Evolutionary conservation across 768 basidiomycete species (phyloP), one percentile per base, ranked within the genome.

Genomic region (Termitomyces sp.): DNA sequence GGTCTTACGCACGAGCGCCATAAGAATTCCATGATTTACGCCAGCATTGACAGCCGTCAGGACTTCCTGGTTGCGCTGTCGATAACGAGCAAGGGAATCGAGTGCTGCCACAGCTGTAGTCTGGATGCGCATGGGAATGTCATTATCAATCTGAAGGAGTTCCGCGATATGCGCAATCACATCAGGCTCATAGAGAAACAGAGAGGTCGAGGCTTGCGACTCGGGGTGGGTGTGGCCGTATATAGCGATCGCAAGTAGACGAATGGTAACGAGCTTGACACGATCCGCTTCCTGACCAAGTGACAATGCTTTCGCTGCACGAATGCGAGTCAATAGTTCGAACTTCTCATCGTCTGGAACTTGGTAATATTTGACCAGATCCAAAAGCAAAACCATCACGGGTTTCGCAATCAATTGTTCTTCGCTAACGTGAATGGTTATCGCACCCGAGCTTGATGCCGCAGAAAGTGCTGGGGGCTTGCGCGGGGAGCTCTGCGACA

Each of bases 111-210:
- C 83, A 15, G 95, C 92, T 1, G 92, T 88, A 2, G 89, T 89
- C 72, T 96, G 91, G 7, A 97, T 83, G 34, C 81, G 72, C 51
- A 87, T 77, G 9, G 90, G 85, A 32, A 96, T 81, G 43, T 81
- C 83, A 49, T 80, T 81, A 68, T 94, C 91, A 46, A 92, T 83
- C 68, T 93, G 92, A 45, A 98, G 81, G 29, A 98, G 81, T 68
- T 96, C 94, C 11, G 95, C 93, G 61, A 98, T 81, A 68, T 96
- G 92, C 1, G 83, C 77, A 66, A 97, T 87, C 56, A 98, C 80
- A 68, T 97, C 96, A 7, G 96, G 96, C 72, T 98, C 96, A 69
- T 94, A 96, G 11, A 98, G 81, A 78, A 98, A 96, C 47, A 98
- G 80, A 8, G 88, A 84, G 4, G 90, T 85, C 45, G 87, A 83